Percentiles rank a stretch among this genome's conserved stretches.
phyloP scores from a whole-genome alignment of 768 basidiomycete species.

The Psilocybe sp. region DNA sequence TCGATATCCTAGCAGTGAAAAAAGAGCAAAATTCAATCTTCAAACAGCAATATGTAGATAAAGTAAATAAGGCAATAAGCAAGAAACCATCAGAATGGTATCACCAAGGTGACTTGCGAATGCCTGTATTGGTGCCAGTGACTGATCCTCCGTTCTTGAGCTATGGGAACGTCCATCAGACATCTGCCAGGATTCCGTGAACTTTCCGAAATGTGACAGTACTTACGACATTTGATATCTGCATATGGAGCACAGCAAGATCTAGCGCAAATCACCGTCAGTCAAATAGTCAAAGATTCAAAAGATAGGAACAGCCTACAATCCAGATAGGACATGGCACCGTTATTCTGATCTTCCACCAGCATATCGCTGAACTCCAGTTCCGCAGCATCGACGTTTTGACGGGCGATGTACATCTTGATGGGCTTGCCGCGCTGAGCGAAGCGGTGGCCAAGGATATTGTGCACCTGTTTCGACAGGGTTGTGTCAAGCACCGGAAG shows the following conservation, averaged over 20 bases:
- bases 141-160: conserved; percentile 39
- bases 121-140: conserved; percentile 26
- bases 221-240: conserved; percentile 47
- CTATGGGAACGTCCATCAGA: conserved; percentile 16
- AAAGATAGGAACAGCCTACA: conserved; percentile 47
- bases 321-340: conserved; percentile 87
- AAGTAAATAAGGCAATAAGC: neutral
- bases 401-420: conserved; percentile 78
- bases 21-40: too few relatives aligned
- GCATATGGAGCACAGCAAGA: conserved; percentile 46
- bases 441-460: conserved; percentile 73
- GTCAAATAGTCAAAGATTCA: neutral
- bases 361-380: conserved; percentile 97
- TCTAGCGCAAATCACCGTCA: conserved; percentile 26
- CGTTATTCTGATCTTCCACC: conserved; percentile 95
- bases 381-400: conserved; percentile 90
- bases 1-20: too few relatives aligned
- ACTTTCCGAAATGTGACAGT: neutral
- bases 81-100: neutral
- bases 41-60: too few relatives aligned
- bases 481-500: conserved; percentile 72
- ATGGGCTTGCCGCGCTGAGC: conserved; percentile 47
- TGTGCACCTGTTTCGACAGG: conserved; percentile 81
- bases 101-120: conserved; percentile 44
- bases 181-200: neutral